Evolutionary conservation across 164 flowering plant species (phyloP), one percentile per base, ranked within the genome.

Genomic region (Nymphaea thermarum): DNA sequence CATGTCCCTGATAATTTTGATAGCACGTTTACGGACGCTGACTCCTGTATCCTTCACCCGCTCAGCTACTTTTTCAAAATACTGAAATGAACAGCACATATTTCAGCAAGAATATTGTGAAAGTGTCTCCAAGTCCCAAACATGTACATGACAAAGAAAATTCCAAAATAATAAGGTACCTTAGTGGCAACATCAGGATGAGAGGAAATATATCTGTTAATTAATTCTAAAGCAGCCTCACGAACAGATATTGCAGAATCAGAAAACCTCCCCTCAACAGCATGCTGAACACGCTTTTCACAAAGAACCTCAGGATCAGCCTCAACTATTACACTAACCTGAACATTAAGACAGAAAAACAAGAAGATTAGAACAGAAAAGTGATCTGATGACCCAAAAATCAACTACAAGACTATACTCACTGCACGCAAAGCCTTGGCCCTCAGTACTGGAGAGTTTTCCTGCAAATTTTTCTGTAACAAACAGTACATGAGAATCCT

Each of bases 141-240:
- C 8, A 15, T 51, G 57, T 7, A 5, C 57, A 51, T 51, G 8
- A 4, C 12, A 51, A 15, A 51, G 14, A 15, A 10, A 51, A 15
- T 15, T 51, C 57, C 36, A 25, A 25, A 7, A 53, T 60, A 7
- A 62, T 62, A 53, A 67, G 59, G 60, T 83, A 90, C 99, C 96
- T 92, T 80, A 65, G 86, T 74, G 74, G 94, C 99, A 86, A 92
- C 98, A 83, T 87, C 98, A 71, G 98, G 98, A 84, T 95, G 97
- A 12, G 99, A 91, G 51, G 99, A 95, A 83, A 95, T 95, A 83
- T 92, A 90, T 77, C 97, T 83, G 53, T 98, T 98, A 76, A 95
- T 98, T 77, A 95, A 92, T 75, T 95, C 99, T 76, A 95, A 74
- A 25, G 99, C 98, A 66, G 98, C 99, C 83, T 95, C 99, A 69